Conservation (phyloP, 78 protist genomes). For the Dictyostelium discoideum region DNA sequence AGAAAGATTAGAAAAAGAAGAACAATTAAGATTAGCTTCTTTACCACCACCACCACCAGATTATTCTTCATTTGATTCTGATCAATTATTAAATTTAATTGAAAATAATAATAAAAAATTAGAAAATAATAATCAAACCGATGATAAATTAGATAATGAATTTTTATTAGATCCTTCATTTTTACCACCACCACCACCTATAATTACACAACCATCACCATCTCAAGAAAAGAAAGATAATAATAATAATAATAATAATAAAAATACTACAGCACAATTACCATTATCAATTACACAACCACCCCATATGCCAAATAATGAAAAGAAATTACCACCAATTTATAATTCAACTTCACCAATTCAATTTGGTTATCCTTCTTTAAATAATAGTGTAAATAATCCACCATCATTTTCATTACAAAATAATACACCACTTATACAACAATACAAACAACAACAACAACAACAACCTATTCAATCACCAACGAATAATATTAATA, state of each 20-base stretch:
- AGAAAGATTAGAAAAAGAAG: slow-evolving; percentile 17
- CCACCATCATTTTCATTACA: background rate
- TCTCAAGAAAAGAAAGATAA: background rate
- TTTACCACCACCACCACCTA: slow-evolving; percentile 51
- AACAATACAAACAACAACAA: slow-evolving; percentile 16
- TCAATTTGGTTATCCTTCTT: slow-evolving; percentile 14
- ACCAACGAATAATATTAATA: background rate
- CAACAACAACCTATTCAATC: background rate
- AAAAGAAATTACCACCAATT: slow-evolving; percentile 33
- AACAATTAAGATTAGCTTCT: slow-evolving; percentile 4
- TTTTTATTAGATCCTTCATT: slow-evolving; percentile 57
- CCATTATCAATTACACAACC: slow-evolving; percentile 48
- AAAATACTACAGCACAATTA: background rate
- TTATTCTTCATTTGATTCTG: background rate
- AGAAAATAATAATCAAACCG: background rate
- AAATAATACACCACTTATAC: background rate
- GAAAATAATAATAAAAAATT: background rate
- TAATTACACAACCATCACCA: background rate
- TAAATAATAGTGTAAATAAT: background rate
- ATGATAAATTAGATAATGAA: background rate
- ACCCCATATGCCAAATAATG: background rate
- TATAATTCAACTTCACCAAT: background rate
- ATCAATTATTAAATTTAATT: slow-evolving; percentile 33
- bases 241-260: background rate
- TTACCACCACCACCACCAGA: background rate